Evolutionary conservation across 2,329 filamentous ascomycete species (phyloP).

Genomic region (Magnaporthiopsis rhizophila): DNA sequence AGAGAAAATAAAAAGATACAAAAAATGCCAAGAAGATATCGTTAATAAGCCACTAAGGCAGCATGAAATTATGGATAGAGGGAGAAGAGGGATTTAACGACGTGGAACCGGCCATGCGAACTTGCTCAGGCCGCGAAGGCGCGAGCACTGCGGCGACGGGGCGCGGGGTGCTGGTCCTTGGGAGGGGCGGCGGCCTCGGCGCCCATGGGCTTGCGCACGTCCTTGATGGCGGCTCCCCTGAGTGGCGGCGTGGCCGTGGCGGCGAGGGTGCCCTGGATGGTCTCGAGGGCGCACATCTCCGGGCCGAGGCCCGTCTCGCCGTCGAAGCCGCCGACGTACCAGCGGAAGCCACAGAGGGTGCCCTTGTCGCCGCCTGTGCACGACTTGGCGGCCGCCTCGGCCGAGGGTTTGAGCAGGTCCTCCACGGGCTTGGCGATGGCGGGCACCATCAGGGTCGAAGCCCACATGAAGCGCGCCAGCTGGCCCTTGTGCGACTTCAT

Average conservation of each 20-base stretch:
- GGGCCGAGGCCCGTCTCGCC: constrained; percentile 48
- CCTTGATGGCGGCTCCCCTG: constrained; percentile 37
- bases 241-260: constrained; percentile 35
- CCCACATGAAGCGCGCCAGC: constrained; percentile 56
- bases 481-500: constrained; percentile 64
- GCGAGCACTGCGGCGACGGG: background rate
- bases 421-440: constrained; percentile 40
- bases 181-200: background rate
- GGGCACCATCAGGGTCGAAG: constrained; percentile 48
- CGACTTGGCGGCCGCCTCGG: constrained; percentile 44
- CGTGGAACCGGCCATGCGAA: background rate
- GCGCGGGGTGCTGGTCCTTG: background rate
- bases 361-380: constrained; percentile 49
- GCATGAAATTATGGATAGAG: background rate
- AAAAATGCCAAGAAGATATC: background rate
- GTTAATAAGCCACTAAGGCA: background rate
- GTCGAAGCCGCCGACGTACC: constrained; percentile 52
- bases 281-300: constrained; percentile 58
- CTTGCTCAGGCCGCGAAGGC: background rate
- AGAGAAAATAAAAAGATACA: background rate
- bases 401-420: constrained; percentile 40
- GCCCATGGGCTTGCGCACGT: constrained; percentile 24
- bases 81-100: background rate
- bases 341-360: constrained; percentile 52
- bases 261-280: constrained; percentile 50